Conservation (phyloP, 2,329 filamentous ascomycete genomes). For the Fusarium domesticum region DNA sequence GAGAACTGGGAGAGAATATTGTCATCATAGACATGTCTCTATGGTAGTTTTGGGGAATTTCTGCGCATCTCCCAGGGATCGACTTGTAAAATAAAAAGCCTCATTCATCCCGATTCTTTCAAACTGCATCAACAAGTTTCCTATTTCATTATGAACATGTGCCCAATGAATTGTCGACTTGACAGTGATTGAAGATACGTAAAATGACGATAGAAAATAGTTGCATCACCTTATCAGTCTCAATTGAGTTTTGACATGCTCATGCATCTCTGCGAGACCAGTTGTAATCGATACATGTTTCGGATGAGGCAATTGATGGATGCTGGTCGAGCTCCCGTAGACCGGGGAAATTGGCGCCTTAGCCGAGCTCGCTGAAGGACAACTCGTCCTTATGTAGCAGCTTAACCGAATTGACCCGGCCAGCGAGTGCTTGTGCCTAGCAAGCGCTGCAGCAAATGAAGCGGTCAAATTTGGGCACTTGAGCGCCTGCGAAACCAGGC, state of each 20-base stretch:
- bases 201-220: background rate
- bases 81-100: conserved; percentile 45
- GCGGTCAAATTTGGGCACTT: conserved; percentile 16
- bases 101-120: conserved; percentile 40
- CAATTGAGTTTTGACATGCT: conserved; percentile 23
- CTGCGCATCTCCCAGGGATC: conserved; percentile 34
- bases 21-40: conserved; percentile 32
- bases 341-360: conserved; percentile 27
- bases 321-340: conserved; percentile 28
- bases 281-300: conserved; percentile 10
- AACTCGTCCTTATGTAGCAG: conserved; percentile 21
- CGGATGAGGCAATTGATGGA: conserved; percentile 31
- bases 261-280: conserved; percentile 5
- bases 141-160: conserved; percentile 18
- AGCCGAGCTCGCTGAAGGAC: conserved; percentile 23
- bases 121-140: conserved; percentile 32
- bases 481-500: conserved; percentile 31
- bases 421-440: conserved; percentile 6
- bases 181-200: conserved; percentile 3
- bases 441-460: conserved; percentile 6
- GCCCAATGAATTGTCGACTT: background rate
- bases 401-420: conserved; percentile 30
- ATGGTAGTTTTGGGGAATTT: conserved; percentile 37
- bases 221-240: conserved; percentile 6
- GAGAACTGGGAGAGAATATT: conserved; percentile 37